Evolutionary conservation across 2,329 filamentous ascomycete species (phyloP), one percentile per base, ranked within the genome.

Genomic region (Remersonia thermophila): DNA sequence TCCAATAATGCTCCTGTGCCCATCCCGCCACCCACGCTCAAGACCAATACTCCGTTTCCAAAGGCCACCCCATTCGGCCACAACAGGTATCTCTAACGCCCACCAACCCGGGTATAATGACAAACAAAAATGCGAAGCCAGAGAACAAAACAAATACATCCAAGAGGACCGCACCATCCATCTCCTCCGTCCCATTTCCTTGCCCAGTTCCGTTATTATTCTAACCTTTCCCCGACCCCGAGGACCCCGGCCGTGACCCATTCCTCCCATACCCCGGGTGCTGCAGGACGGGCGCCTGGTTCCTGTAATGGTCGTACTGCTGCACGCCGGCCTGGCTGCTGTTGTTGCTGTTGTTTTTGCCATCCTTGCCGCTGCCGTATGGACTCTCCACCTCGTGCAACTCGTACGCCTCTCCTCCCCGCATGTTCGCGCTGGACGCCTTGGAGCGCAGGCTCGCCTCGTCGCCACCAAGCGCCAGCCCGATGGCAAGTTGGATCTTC

Each of bases 221-320:
- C 18, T 30, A 23, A 2, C 20, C 32, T 14, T 29, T 44, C 35
- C 27, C 41, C 27, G 18, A 15, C n/a, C 30, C 33, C 25, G n/a
- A 20, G 26, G 5, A 27, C 16, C 2, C 11, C n/a, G 18, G 33
- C 18, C 15, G 36, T 8, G 18, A 25, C 9, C 23, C 36, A 6
- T 57, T 51, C 40, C 64, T 56, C 12, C 65, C 63, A 31, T 64
- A 62, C 0, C 65, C 66, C 0, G 66, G 66, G 34, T 69, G 67
- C 16, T 56, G 55, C 28, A 70, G 49, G 16, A 63, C 51, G 0
- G 67, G 66, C 3, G 64, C 55, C 33, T 61, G 20, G 9, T 23
- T 23, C 20, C 5, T 9, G 5, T 5, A 9, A 9, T 23, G 9
- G 5, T 9, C 20, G 5, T 5, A 9, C 5, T 23, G 9, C 20